Conservation (phyloP, 2,329 filamentous ascomycete species). For the Diaporthe australafricana region DNA sequence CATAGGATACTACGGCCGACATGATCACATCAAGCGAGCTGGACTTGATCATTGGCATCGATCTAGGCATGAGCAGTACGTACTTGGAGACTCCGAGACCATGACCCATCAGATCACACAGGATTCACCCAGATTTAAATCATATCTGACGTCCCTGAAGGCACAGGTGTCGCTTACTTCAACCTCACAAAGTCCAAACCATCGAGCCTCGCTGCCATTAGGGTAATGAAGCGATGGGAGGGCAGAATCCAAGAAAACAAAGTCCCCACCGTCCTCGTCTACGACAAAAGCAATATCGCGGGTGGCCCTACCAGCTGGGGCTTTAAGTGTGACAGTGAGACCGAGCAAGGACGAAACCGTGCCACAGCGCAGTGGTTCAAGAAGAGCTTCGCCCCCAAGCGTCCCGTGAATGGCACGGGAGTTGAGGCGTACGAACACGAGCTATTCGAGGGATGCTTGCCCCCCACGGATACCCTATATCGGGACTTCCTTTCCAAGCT, state of each 20-base stretch:
- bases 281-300: neutral
- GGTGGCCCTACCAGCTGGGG: neutral
- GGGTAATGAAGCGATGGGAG: neutral
- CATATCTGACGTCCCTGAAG: neutral
- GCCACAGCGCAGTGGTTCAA: neutral
- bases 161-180: neutral
- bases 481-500: neutral
- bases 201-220: neutral
- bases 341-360: neutral
- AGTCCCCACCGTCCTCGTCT: neutral
- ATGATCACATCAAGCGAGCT: neutral
- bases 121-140: neutral
- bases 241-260: neutral
- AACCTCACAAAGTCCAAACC: neutral
- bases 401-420: neutral
- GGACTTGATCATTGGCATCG: neutral
- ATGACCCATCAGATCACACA: neutral
- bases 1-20: neutral
- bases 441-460: neutral
- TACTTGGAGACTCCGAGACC: neutral
- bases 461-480: neutral
- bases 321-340: neutral
- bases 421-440: neutral
- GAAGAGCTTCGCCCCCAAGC: neutral
- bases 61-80: neutral